These are phyloP conservation scores for Eucalyptus cloeziana DNA, from an alignment of 345 rosid genomes.

Conservation along the genomic window DNA sequence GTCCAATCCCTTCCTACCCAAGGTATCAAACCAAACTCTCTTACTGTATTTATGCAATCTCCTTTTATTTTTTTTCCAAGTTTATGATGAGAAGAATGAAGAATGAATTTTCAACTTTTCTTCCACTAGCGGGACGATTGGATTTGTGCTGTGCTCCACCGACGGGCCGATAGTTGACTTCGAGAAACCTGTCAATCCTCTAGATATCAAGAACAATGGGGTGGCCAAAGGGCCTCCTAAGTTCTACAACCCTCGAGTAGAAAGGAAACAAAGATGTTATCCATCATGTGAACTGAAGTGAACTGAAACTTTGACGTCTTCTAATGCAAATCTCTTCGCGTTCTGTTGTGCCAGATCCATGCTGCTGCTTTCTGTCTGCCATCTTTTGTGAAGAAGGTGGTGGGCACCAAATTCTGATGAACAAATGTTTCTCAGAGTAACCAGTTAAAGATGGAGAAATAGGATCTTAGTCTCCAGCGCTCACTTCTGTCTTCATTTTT, in stretches of 20 bases:
- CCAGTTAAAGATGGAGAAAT: too few species aligned
- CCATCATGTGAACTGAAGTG: background rate
- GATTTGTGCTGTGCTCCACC: slow-evolving; percentile 88
- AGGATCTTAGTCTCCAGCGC: too few species aligned
- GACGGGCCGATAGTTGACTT: slow-evolving; percentile 78
- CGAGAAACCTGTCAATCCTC: slow-evolving; percentile 62
- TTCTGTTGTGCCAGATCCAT: slow-evolving; percentile 45
- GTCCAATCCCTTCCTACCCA: too few species aligned
- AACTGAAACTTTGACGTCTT: too few species aligned
- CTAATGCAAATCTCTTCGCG: too few species aligned
- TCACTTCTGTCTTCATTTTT: too few species aligned
- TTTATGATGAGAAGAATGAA: too few species aligned
- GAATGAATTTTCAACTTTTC: too few species aligned
- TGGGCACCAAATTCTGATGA: slow-evolving; percentile 28
- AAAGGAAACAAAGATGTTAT: background rate
- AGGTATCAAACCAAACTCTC: too few species aligned
- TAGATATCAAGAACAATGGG: slow-evolving; percentile 22
- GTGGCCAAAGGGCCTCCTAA: slow-evolving; percentile 39
- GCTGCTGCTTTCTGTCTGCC: slow-evolving; percentile 88
- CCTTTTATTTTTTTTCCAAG: too few species aligned
- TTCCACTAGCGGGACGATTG: slow-evolving; percentile 60
- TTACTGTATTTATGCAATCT: too few species aligned
- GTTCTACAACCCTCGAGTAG: slow-evolving; percentile 74
- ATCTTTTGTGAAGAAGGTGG: slow-evolving; percentile 70
- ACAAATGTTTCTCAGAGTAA: background rate